These are phyloP conservation scores for Fusarium papillatum DNA, from an alignment of 2,329 filamentous ascomycete species.

Conservation along the genomic window DNA sequence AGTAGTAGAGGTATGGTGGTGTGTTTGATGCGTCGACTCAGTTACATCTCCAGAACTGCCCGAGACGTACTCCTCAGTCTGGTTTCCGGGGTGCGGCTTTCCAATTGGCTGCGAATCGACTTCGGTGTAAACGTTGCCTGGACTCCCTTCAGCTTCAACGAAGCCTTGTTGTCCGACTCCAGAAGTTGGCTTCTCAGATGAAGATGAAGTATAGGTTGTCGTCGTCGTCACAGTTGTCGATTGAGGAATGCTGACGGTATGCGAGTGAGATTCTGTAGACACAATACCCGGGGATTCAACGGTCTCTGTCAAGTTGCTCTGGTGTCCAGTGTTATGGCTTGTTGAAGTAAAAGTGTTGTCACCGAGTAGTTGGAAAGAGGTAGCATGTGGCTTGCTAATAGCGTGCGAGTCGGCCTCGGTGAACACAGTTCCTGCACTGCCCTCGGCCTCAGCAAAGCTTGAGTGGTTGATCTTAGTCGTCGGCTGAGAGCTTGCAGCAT, in stretches of 20 bases:
- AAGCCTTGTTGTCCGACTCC: background rate
- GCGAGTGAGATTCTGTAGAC: background rate
- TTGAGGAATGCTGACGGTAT: background rate
- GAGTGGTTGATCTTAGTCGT: background rate
- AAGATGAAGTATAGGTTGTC: background rate
- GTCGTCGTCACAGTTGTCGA: background rate
- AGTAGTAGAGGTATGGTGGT: background rate
- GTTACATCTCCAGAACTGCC: background rate
- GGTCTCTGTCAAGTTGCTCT: background rate
- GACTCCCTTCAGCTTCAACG: background rate
- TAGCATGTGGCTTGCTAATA: background rate
- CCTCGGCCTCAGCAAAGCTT: background rate
- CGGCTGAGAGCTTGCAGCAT: background rate
- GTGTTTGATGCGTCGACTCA: background rate
- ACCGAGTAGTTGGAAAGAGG: background rate
- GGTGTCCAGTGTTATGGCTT: background rate
- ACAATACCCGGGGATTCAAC: background rate
- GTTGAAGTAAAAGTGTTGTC: background rate
- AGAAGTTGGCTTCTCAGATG: background rate
- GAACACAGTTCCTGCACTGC: background rate
- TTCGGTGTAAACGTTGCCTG: background rate
- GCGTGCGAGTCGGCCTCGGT: constrained; percentile 5
- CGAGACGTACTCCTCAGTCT: background rate
- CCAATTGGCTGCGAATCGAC: background rate
- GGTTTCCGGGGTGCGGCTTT: background rate